Evolutionary conservation across 1,284 basidiomycete species (phyloP).

Genomic region (Microbotryum saponariae): DNA sequence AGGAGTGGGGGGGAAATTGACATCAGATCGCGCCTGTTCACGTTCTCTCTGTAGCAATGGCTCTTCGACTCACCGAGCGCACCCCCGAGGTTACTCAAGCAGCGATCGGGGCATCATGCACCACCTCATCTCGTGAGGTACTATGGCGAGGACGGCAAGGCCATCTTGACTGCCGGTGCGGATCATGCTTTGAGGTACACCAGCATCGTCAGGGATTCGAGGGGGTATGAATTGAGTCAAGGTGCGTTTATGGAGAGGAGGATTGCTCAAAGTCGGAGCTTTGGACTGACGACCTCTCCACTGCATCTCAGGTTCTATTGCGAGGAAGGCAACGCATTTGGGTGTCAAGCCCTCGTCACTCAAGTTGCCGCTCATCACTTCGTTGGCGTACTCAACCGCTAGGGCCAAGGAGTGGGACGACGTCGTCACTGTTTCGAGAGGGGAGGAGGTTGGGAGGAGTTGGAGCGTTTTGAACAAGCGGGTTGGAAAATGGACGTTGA

Average conservation of each 20-base stretch:
- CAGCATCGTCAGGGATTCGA: slow-evolving; percentile 84
- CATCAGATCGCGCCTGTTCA: slow-evolving; percentile 70
- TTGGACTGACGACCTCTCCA: slow-evolving; percentile 4
- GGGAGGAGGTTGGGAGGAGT: slow-evolving; percentile 66
- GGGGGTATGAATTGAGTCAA: slow-evolving; percentile 91
- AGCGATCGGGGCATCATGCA: slow-evolving; percentile 80
- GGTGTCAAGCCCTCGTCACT: slow-evolving; percentile 71
- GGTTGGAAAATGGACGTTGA: slow-evolving; percentile 61
- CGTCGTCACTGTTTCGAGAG: slow-evolving; percentile 74
- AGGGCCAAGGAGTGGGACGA: slow-evolving; percentile 78
- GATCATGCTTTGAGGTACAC: slow-evolving; percentile 85
- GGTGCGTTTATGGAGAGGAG: slow-evolving; percentile 46
- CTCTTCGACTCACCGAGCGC: slow-evolving; percentile 84
- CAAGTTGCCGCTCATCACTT: slow-evolving; percentile 46
- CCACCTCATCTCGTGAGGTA: slow-evolving; percentile 89
- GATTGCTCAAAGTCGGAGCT: slow-evolving; percentile 2
- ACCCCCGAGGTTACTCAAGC: slow-evolving; percentile 79
- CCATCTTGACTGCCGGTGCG: slow-evolving; percentile 66
- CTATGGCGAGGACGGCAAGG: slow-evolving; percentile 94
- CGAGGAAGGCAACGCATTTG: slow-evolving; percentile 71
- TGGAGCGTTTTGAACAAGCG: slow-evolving; percentile 81
- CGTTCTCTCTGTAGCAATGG: slow-evolving; percentile 93
- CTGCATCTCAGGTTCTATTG: slow-evolving; percentile 57
- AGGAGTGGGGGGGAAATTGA: slow-evolving; percentile 69
- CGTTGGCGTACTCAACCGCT: slow-evolving; percentile 24